Conservation (phyloP, 768 basidiomycete species). For the Plicaturopsis crispa region DNA sequence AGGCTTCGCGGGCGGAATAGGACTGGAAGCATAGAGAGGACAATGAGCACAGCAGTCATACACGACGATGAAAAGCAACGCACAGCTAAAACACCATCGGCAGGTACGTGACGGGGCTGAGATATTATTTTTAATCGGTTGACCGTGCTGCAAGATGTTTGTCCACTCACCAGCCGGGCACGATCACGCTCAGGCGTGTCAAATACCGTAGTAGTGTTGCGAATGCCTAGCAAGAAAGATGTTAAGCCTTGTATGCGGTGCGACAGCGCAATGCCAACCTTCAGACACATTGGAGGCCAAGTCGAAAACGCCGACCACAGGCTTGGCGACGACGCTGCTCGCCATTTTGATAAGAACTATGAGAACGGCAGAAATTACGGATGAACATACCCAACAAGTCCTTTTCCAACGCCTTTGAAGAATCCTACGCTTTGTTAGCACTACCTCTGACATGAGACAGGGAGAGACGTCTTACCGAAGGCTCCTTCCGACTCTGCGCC, state of each 20-base stretch:
- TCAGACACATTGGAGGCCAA: conserved; percentile 92
- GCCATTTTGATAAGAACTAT: conserved; percentile 2
- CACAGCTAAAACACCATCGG: conserved; percentile 84
- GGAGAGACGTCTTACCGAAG: too few relatives aligned
- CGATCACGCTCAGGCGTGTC: conserved; percentile 88
- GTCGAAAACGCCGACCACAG: conserved; percentile 94
- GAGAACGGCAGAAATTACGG: conserved; percentile 1
- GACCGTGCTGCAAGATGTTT: not conserved
- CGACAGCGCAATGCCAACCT: conserved; percentile 35
- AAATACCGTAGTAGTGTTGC: conserved; percentile 98
- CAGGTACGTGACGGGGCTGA: conserved; percentile 78
- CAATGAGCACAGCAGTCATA: not conserved
- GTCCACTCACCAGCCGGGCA: conserved; percentile 56
- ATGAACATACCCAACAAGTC: conserved; percentile 75
- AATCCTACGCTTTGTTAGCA: too few relatives aligned
- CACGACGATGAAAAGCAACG: conserved; percentile 18
- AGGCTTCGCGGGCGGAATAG: conserved; percentile 82
- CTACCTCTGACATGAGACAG: too few relatives aligned
- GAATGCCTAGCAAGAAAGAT: conserved; percentile 54
- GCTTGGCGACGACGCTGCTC: conserved; percentile 84
- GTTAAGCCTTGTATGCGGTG: not conserved
- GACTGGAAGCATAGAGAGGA: conserved; percentile 53
- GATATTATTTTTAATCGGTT: conserved; percentile 5
- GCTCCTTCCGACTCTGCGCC: conserved; percentile 94
- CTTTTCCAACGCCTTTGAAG: conserved; percentile 96